Percentiles rank a stretch among this genome's conserved stretches.
phyloP scores from a whole-genome alignment of 805 yeast genomes.

The Saccharomycopsis synnaedendra region DNA sequence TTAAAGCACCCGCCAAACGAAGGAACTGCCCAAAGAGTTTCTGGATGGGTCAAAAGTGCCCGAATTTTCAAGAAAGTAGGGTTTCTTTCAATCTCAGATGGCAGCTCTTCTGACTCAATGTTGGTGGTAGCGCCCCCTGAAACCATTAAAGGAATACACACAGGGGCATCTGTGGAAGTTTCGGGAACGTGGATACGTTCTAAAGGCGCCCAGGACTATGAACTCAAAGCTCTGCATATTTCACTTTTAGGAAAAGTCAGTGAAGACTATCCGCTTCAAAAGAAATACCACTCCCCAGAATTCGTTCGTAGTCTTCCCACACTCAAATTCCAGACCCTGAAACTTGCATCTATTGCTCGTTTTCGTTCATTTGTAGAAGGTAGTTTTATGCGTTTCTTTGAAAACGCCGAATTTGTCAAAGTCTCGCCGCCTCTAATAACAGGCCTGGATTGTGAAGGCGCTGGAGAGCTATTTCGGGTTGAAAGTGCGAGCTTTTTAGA shows the following conservation, averaged over 20 bases:
- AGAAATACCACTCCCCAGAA: conserved; percentile 57
- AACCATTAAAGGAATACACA: conserved; percentile 23
- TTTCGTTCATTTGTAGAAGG: conserved; percentile 60
- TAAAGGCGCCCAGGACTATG: conserved; percentile 45
- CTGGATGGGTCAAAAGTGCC: conserved; percentile 68
- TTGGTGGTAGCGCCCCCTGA: conserved; percentile 37
- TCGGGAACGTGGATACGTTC: conserved; percentile 34
- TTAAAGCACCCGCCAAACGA: neutral
- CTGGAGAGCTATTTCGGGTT: conserved; percentile 77
- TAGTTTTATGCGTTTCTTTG: conserved; percentile 43
- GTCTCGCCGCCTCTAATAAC: conserved; percentile 84
- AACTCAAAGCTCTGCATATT: conserved; percentile 32
- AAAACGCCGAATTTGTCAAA: conserved; percentile 44
- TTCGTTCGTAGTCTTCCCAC: conserved; percentile 66
- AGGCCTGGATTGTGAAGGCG: conserved; percentile 92
- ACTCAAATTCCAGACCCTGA: conserved; percentile 60
- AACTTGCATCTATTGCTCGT: conserved; percentile 56
- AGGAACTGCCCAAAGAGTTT: neutral
- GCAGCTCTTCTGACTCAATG: conserved; percentile 45
- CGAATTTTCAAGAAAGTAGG: conserved; percentile 66
- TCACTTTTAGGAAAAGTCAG: conserved; percentile 50
- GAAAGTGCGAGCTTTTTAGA: conserved; percentile 23
- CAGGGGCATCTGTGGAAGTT: conserved; percentile 36
- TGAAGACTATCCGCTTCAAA: conserved; percentile 69
- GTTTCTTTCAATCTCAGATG: conserved; percentile 75